phyloP scores from a whole-genome alignment of 805 yeast species.

The Candida nanaspora region DNA sequence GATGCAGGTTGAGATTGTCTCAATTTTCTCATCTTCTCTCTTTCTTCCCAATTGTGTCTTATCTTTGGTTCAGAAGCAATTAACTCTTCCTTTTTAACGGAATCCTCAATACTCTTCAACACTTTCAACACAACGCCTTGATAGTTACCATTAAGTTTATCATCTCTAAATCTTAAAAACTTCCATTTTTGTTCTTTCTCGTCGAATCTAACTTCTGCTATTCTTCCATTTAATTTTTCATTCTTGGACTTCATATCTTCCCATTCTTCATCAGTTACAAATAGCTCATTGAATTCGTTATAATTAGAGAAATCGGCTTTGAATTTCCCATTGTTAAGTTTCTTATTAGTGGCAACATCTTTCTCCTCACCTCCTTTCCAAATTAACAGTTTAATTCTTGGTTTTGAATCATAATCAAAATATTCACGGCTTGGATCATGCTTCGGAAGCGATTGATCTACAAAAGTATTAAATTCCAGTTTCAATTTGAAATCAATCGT shows the following conservation, averaged over 20 bases:
- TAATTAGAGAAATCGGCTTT: conserved; percentile 25
- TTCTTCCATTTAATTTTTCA: conserved; percentile 84
- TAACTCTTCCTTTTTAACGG: conserved; percentile 76
- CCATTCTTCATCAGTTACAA: conserved; percentile 72
- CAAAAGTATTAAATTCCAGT: conserved; percentile 49
- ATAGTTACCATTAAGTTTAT: conserved; percentile 85
- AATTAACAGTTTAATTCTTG: conserved; percentile 56
- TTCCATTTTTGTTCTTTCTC: conserved; percentile 65
- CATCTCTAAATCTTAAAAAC: conserved; percentile 85
- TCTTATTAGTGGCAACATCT: conserved; percentile 28
- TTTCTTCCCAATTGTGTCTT: conserved; percentile 51
- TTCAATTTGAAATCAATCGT: conserved; percentile 80
- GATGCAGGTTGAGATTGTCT: conserved; percentile 7
- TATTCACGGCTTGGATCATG: conserved; percentile 67
- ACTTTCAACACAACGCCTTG: conserved; percentile 74
- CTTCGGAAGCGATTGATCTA: conserved; percentile 58
- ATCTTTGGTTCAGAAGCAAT: conserved; percentile 50
- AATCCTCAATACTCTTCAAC: conserved; percentile 76
- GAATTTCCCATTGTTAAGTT: conserved; percentile 23
- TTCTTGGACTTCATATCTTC: conserved; percentile 54
- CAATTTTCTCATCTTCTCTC: conserved; percentile 33
- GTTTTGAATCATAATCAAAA: conserved; percentile 75
- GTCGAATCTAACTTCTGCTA: conserved; percentile 77
- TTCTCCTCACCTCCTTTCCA: conserved; percentile 61
- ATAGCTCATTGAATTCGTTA: conserved; percentile 59